Base-by-base conservation (phyloP, 2,329 filamentous ascomycete species). In the Ceratocystis alfenasii region DNA sequence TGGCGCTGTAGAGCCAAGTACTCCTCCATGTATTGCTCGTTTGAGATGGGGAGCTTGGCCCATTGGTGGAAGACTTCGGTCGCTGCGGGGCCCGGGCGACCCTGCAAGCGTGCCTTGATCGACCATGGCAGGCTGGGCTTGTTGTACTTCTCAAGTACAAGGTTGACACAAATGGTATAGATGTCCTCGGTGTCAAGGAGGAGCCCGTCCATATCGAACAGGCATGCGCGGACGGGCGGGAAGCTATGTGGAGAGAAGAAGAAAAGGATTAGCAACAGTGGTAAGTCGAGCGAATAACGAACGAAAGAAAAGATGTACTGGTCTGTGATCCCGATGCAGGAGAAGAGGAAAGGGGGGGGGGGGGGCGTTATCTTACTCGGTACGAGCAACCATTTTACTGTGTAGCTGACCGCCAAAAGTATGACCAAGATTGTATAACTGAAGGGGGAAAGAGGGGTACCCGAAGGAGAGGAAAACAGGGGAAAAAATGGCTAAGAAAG, bases 191-290 rank as follows among this genome's bases (percentile, higher is more conserved):
- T 91, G 76, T 97, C 87, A 73, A 99, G 88, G 22, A 99, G 84
- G 45, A 99, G 87, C 68, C 94, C 94, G 76, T 99, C 94, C 92
- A 97, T 96, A 79, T 99, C 94, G 75, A 99, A 97, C 70, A 99
- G 86, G 76, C 92, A 96, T 70, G 93, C 94, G 71, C 91, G 84
- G 67, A 97, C 81, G 60, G 87, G 85, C 22, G 89, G 88, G 75
- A 91, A 86, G 73, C 87, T 90, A 72, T 41, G 53, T 3, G 22
- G 20, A 61, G 30, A 48, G 46, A 20, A 20, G 44, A 30, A 25
- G 46, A 6, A 45, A 64, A 2, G 17, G 17, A 28, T 65, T 60
- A 65, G 63, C 22, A 36, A 50, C 57, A 10, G 22, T 59, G 41
- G 2, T 28, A 8, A 22, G 10, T 30, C 25, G 30, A 22, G 22